Conservation (phyloP, 139 green algal species). For the Chlorella sp. region DNA sequence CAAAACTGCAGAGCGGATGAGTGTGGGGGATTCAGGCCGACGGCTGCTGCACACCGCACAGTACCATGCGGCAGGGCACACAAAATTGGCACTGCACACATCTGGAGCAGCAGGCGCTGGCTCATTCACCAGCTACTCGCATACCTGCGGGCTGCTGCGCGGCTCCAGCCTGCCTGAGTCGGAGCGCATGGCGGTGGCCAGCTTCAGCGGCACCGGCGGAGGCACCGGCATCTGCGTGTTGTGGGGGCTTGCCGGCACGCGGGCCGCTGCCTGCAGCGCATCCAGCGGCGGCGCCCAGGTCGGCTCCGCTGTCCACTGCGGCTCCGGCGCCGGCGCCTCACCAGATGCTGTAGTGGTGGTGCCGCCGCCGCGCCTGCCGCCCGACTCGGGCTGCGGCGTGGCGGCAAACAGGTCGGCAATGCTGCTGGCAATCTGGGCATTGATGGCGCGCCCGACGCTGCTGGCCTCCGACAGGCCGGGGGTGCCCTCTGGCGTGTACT, state of each 20-base stretch:
- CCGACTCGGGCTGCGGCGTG: neutral
- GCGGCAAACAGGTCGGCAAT: neutral
- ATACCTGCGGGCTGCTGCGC: neutral
- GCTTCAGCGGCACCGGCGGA: neutral
- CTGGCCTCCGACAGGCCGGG: neutral
- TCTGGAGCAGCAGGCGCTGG: neutral
- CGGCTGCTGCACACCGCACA: neutral
- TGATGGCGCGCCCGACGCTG: slow-evolving; percentile 17
- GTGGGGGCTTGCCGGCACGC: neutral
- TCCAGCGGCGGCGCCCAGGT: neutral
- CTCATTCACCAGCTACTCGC: neutral
- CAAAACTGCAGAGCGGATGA: neutral
- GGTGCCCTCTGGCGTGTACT: neutral
- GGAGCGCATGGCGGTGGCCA: neutral
- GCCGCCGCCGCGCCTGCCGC: neutral
- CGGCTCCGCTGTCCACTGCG: neutral
- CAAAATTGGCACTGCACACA: neutral
- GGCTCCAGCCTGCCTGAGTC: neutral
- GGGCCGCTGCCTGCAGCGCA: neutral
- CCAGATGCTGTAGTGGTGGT: neutral
- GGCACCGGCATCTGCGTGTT: neutral
- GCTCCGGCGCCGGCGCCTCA: neutral
- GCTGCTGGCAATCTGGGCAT: slow-evolving; percentile 5
- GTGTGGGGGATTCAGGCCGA: neutral
- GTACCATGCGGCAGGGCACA: neutral